Base-by-base conservation (phyloP, 768 basidiomycete species). In the Nevesoporus exiguus region DNA sequence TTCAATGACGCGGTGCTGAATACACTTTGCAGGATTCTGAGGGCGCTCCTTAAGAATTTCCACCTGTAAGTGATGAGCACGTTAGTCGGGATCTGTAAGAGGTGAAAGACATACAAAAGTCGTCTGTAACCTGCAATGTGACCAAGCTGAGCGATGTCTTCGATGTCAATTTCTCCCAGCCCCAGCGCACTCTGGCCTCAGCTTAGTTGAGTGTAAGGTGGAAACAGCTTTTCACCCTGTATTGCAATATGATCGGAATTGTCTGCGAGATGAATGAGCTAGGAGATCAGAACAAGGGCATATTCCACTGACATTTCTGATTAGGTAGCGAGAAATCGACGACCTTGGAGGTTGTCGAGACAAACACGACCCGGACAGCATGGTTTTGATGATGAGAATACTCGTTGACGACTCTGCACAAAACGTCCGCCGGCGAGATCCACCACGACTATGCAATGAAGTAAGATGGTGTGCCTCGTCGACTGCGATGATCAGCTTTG, bases 331-430 rank as follows among this genome's bases (percentile, higher is more conserved):
- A 42, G 25, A 63, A 52, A 39, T 59, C 47, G 0, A 51, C 39
- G 1, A 61, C 53, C 7, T 44, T 54, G 5, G 58, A 61, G 3
- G 55, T 51, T 1, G 58, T 64, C 1, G 62, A 63, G 5, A 49
- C 59, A 7, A 64, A 64, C 13, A 52, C 56, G 1, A 54, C 49
- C 62, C 62, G 64, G 15, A 61, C 41, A 0, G 51, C 42, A 33
- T 61, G 37, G 2, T 29, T 13, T 6, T n/a, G 1, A 10, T 64
- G 0, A 57, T 36, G n/a, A n/a, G n/a, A n/a, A n/a, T n/a, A n/a
- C n/a, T n/a, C n/a, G n/a, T n/a, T n/a, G n/a, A n/a, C n/a, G 0
- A 19, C 36, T 37, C 36, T 19, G 36, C 36, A 37, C 5, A 37
- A 7, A 19, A 37, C 17, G 5, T 37, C 53, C 5, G 42, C 58